Base-by-base conservation (phyloP, 1,139 yeast species). In the Diutina siamensis region DNA sequence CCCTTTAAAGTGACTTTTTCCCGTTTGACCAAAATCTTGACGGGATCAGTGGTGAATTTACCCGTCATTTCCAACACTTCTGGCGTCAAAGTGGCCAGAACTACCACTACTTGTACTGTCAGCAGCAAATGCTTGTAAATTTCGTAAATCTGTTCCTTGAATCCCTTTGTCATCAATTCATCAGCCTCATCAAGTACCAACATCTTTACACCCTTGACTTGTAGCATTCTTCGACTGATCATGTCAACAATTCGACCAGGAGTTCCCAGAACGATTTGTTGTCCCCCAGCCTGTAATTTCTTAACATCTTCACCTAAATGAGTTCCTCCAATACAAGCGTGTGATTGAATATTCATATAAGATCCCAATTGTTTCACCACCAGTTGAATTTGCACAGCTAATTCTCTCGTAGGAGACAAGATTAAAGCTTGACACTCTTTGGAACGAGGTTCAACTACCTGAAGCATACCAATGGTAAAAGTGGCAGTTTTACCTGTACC, bases 401-500 rank as follows among this genome's bases (percentile, higher is more conserved):
- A 70, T 61, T 92, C 98, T 68, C 98, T 75, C 2, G 97, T 92
- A n/a, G 98, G 97, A 4, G 96, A 86, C 45, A 92, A 68, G 10
- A 92, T 83, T 45, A 92, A 68, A 4, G 95, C 95, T 63, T 85
- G 95, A 44, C 81, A 72, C 46, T 83, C 88, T 54, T 76, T 73
- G 47, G 76, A 68, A 50, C 72, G 75, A 25, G 83, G 61, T 52
- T 88, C 95, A 19, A 87, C 71, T 18, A 74, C 87, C 60, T 89
- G 88, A 47, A 92, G 68, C 82, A 86, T 83, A 10, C 96, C 95
- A 48, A 92, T 87, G 15, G 95, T 76, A 61, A 92, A 92, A 0
- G 98, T 92, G 19, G 97, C 98, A 0, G 98, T 92, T 62, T 92
- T 92, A 58, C 98, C 98, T 1, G 98, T 92, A 51, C 98, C 98